Percentiles rank a stretch among this genome's conserved stretches.
phyloP scores from a whole-genome alignment of 2,329 filamentous ascomycete genomes.

The Daldinia sp. region DNA sequence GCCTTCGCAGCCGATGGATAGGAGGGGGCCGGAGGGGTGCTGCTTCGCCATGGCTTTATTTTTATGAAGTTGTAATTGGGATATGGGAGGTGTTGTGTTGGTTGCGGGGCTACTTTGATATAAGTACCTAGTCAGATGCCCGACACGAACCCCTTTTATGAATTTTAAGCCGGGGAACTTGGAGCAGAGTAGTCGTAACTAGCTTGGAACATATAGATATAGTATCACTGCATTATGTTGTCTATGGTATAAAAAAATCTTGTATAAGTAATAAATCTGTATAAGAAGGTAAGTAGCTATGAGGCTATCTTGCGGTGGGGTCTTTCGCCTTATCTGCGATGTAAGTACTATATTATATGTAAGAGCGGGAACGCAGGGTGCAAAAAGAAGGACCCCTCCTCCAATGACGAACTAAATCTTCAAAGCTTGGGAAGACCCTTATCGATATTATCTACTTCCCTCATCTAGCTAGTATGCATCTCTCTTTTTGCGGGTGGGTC shows the following conservation, averaged over 20 bases:
- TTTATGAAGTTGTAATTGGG: not conserved
- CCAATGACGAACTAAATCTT: slow-evolving; percentile 33
- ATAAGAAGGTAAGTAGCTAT: slow-evolving; percentile 11
- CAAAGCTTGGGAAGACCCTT: slow-evolving; percentile 24
- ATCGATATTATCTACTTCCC: slow-evolving; percentile 26
- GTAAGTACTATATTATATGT: slow-evolving; percentile 4
- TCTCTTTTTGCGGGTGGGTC: slow-evolving; percentile 19
- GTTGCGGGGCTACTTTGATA: slow-evolving; percentile 1
- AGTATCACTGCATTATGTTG: not conserved
- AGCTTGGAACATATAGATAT: not conserved
- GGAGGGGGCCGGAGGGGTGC: slow-evolving; percentile 58
- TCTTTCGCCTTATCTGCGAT: slow-evolving; percentile 19
- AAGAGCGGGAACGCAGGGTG: slow-evolving; percentile 31
- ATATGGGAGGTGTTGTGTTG: not conserved
- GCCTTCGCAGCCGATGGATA: slow-evolving; percentile 79
- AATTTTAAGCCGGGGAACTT: no score
- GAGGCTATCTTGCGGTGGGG: slow-evolving; percentile 35
- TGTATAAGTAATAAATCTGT: not conserved
- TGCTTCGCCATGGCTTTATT: slow-evolving; percentile 22
- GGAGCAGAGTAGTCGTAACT: not conserved
- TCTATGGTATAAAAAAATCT: not conserved
- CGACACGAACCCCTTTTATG: no score
- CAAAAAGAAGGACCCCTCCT: slow-evolving; percentile 20
- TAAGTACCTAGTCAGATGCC: not conserved
- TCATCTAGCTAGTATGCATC: slow-evolving; percentile 8